Evolutionary conservation across 192 early-diverging fungal species (phyloP), one percentile per base, ranked within the genome.

Genomic region (Entophlyctis helioformis): DNA sequence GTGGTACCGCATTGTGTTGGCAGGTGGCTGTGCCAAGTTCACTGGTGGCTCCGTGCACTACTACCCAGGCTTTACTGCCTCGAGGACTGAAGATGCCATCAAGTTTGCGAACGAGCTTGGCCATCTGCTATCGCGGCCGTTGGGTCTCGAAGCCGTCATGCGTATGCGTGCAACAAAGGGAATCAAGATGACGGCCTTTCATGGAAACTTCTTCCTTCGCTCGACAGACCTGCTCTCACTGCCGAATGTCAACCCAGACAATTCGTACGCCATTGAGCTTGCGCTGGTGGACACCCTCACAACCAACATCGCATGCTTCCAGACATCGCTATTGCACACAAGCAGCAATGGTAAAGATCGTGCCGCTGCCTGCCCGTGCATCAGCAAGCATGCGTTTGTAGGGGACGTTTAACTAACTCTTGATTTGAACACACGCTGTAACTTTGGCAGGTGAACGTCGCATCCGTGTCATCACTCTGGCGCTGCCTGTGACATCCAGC

Each of bases 161-260:
- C 74, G 94, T 26, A 78, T 98, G 6, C 80, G 94, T 43, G 86
- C 91, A 1, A 88, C 87, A 2, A 87, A 84, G 56, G 91, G 91
- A 0, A 63, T 97, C 33, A 66, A 80, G 29, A 87, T 94, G 82
- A 78, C 80, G 19, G 69, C 85, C 15, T 96, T 86, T 66, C 89
- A 98, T 40, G 94, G 94, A 12, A 92, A 94, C 80, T 96, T 96
- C 59, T 98, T 98, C 66, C 72, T 98, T 33, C 86, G 91, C 8
- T 87, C 87, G 34, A 83, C 90, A 20, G 94, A 98, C 54, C 60
- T 98, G 19, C 61, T 96, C 21, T 76, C 87, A 11, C 59, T 98
- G 42, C 94, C 94, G 35, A 92, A 85, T 47, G 94, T 92, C 7
- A 84, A 77, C 58, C 90, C 91, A 29, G 87, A 93, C 67, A 87